A percentile compares a stretch with the other conserved stretches of the same genome.
Conservation (phyloP, 129 eudicot genomes). For the Helianthus tuberosus region DNA sequence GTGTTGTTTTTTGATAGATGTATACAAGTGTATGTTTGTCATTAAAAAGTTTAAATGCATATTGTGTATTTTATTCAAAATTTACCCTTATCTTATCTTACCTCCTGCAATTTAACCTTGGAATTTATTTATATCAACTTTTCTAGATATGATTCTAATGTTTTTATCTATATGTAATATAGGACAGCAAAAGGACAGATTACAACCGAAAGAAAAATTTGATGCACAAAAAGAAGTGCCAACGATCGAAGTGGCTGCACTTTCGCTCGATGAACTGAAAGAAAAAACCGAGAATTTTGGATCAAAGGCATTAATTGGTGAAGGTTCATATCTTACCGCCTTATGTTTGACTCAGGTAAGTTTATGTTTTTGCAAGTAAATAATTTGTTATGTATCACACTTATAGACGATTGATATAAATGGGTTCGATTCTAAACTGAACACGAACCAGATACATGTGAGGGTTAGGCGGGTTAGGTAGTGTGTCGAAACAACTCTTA, state of each 20-base stretch:
- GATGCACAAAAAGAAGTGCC: slow-evolving; percentile 69
- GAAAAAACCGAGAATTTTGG: no score
- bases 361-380: background rate
- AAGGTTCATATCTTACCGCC: slow-evolving; percentile 77
- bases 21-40: background rate
- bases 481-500: background rate
- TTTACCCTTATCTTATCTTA: no score
- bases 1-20: background rate
- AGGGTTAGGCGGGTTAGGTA: background rate
- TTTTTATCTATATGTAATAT: slow-evolving; percentile 16
- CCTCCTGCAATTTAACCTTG: no score
- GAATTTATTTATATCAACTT: background rate
- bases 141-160: background rate
- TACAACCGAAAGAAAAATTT: slow-evolving; percentile 56
- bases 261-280: no score
- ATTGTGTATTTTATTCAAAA: no score
- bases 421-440: background rate
- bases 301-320: slow-evolving; percentile 86
- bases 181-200: slow-evolving; percentile 62
- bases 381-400: background rate
- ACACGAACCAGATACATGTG: background rate
- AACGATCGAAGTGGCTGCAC: slow-evolving; percentile 72
- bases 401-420: background rate
- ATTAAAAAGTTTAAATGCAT: background rate
- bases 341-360: slow-evolving; percentile 87